phyloP scores from a whole-genome alignment of 1,284 basidiomycete species.

The Tetrapyrgos nigripes region DNA sequence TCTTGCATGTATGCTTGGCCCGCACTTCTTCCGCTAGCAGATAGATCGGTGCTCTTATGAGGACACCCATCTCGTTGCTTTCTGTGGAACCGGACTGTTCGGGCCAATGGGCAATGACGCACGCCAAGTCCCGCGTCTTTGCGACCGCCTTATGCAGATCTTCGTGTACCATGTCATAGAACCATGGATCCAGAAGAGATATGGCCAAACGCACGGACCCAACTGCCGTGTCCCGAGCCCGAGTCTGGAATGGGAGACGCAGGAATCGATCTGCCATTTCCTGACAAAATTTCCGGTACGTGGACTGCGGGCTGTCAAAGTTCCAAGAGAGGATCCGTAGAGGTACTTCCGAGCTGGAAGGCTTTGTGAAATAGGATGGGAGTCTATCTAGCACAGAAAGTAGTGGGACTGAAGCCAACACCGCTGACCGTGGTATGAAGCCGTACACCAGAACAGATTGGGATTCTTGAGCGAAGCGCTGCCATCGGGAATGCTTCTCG shows the following conservation, averaged over 20 bases:
- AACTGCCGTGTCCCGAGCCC: slow-evolving; percentile 67
- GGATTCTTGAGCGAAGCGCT: slow-evolving; percentile 72
- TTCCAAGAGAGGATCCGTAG: slow-evolving; percentile 56
- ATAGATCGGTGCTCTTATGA: slow-evolving; percentile 61
- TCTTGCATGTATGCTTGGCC: slow-evolving; percentile 46
- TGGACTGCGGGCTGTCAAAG: slow-evolving; percentile 57
- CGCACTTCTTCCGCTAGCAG: slow-evolving; percentile 69
- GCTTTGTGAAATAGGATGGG: slow-evolving; percentile 70
- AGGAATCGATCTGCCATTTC: slow-evolving; percentile 69
- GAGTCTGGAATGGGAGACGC: slow-evolving; percentile 55
- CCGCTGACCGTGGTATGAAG: slow-evolving; percentile 65
- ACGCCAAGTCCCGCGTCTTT: slow-evolving; percentile 58
- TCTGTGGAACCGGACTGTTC: slow-evolving; percentile 67
- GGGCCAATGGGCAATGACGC: slow-evolving; percentile 72
- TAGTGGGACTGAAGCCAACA: slow-evolving; percentile 73
- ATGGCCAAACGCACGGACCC: slow-evolving; percentile 71
- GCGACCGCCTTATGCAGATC: slow-evolving; percentile 49
- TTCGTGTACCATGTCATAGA: slow-evolving; percentile 59
- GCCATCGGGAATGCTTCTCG: slow-evolving; percentile 75
- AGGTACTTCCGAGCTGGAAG: slow-evolving; percentile 30
- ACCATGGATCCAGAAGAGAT: slow-evolving; percentile 70
- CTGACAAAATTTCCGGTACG: slow-evolving; percentile 73
- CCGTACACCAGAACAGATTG: slow-evolving; percentile 77
- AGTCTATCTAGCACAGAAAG: slow-evolving; percentile 65
- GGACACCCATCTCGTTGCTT: slow-evolving; percentile 61